Evolutionary conservation across 768 basidiomycete genomes (phyloP).

Genomic region (Lactarius tabidus): DNA sequence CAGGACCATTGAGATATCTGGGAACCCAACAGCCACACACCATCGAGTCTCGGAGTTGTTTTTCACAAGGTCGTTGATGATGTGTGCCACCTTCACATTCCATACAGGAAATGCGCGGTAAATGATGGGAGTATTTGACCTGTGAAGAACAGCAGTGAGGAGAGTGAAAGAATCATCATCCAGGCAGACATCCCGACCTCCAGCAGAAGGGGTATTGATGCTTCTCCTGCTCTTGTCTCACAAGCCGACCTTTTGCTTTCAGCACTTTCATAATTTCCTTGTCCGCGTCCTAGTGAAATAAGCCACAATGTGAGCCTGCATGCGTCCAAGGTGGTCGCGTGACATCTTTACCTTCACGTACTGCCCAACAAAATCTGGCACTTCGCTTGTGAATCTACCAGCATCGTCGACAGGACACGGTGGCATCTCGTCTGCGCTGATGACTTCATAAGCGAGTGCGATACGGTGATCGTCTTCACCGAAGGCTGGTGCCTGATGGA

Average conservation of each 20-base stretch:
- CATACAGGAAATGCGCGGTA: constrained; percentile 95
- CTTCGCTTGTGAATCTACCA: constrained; percentile 83
- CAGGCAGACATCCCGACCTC: constrained; percentile 52
- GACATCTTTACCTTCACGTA: constrained; percentile 72
- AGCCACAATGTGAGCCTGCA: neutral
- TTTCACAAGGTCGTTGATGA: constrained; percentile 79
- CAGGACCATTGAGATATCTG: neutral
- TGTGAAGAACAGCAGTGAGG: constrained; percentile 30
- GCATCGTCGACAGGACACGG: constrained; percentile 94
- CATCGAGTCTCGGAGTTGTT: constrained; percentile 92
- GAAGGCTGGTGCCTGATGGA: constrained; percentile 97
- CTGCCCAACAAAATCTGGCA: constrained; percentile 83
- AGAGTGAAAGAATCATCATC: neutral
- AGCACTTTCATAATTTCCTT: constrained; percentile 89
- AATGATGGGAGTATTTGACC: constrained; percentile 92
- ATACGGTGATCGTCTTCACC: constrained; percentile 99
- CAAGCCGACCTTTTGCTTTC: constrained; percentile 81
- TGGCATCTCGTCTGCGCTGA: constrained; percentile 87
- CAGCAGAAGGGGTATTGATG: constrained; percentile 98
- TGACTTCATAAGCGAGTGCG: constrained; percentile 75
- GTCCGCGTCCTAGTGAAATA: constrained; percentile 68
- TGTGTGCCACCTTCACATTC: constrained; percentile 87
- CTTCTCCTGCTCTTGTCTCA: constrained; percentile 80
- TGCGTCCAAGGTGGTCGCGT: neutral
- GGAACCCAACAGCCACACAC: constrained; percentile 37